Evolutionary conservation across 1,139 yeast genomes (phyloP).

Genomic region (Yamadazyma diospyri): DNA sequence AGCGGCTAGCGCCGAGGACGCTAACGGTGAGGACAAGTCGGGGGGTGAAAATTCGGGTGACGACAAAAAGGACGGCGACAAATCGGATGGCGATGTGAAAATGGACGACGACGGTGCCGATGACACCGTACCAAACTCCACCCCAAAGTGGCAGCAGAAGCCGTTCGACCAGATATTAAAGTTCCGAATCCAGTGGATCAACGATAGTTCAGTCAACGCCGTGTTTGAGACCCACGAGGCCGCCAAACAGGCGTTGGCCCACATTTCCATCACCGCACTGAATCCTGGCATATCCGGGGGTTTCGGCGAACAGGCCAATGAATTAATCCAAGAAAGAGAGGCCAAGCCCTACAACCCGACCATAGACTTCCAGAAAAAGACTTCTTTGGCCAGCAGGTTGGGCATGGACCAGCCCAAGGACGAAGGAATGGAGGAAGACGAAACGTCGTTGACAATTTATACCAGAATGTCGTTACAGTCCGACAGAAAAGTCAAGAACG

Average conservation of each 20-base stretch:
- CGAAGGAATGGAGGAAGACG: slow-evolving; percentile 42
- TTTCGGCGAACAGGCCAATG: slow-evolving; percentile 16
- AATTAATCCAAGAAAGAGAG: slow-evolving; percentile 31
- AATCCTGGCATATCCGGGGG: slow-evolving; percentile 19
- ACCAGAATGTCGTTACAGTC: slow-evolving; percentile 51
- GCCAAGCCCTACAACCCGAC: slow-evolving; percentile 38
- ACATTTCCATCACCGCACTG: slow-evolving; percentile 24
- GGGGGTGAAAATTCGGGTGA: too few species aligned
- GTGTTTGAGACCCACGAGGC: slow-evolving; percentile 47
- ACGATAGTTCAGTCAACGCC: slow-evolving; percentile 57
- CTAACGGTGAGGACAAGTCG: slow-evolving; percentile 15
- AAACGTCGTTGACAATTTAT: slow-evolving; percentile 36
- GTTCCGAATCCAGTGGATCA: slow-evolving; percentile 65
- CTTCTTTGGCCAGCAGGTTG: slow-evolving; percentile 28
- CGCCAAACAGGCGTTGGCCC: slow-evolving; percentile 37
- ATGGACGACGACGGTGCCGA: neutral
- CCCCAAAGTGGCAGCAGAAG: slow-evolving; percentile 6
- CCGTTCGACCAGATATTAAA: slow-evolving; percentile 27
- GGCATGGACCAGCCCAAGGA: slow-evolving; percentile 19
- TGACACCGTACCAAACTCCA: neutral
- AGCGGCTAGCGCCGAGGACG: slow-evolving; percentile 16
- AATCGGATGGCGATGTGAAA: slow-evolving; percentile 4
- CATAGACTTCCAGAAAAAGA: slow-evolving; percentile 34
- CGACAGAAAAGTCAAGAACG: slow-evolving; percentile 58
- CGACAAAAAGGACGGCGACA: slow-evolving; percentile 25